These are phyloP conservation scores for Corymbia citriodora DNA, from an alignment of 441 rosid genomes.

Conservation along the genomic window DNA sequence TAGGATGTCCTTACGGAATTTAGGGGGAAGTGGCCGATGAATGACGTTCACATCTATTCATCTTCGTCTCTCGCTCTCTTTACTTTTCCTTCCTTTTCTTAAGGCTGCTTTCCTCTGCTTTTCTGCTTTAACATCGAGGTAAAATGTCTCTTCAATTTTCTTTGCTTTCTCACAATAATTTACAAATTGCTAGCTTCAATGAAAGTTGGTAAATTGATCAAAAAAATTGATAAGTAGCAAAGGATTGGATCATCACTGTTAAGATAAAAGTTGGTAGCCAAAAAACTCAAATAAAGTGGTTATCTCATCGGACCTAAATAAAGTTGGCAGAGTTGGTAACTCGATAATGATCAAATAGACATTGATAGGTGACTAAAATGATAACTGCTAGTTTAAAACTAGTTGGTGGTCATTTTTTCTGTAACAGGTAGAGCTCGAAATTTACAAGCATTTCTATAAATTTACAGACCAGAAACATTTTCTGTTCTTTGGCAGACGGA, in stretches of 20 bases:
- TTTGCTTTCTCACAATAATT: background rate
- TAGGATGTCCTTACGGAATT: background rate
- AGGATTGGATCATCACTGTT: background rate
- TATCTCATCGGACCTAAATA: background rate
- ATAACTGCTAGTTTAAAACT: background rate
- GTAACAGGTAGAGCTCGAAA: background rate
- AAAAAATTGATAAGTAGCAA: background rate
- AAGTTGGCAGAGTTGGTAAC: background rate
- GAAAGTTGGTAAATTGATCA: background rate
- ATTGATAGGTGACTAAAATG: background rate
- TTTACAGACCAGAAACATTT: background rate
- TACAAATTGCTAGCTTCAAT: background rate
- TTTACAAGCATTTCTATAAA: background rate
- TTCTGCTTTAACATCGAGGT: background rate
- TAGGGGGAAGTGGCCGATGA: background rate
- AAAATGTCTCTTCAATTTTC: background rate
- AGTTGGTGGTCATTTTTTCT: background rate
- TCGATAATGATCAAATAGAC: background rate
- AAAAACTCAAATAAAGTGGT: background rate
- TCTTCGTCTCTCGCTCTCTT: background rate
- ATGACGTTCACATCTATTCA: background rate
- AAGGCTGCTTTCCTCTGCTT: background rate
- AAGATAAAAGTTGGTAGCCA: background rate
- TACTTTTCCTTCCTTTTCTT: background rate
- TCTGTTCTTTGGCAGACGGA: background rate